A percentile compares a stretch with the other conserved stretches of the same genome.
These are phyloP conservation scores for Thalassiosira hispida DNA, from an alignment of 352 stramenopile genomes.

Conservation along the genomic window DNA sequence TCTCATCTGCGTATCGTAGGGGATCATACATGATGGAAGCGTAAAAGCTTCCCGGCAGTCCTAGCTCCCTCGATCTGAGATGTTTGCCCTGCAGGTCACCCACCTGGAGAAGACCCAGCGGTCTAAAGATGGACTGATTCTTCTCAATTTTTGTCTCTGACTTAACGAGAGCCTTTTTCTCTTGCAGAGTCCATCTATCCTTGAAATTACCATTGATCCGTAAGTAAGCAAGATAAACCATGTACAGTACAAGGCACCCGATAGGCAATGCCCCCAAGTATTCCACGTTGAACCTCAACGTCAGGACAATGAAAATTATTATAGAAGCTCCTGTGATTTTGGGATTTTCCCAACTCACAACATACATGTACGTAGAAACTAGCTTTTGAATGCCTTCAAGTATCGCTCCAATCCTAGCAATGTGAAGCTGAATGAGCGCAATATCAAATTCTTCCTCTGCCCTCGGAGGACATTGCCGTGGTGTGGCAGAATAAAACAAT, in stretches of 20 bases:
- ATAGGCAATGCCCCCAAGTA: constrained; percentile 73
- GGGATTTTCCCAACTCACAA: constrained; percentile 77
- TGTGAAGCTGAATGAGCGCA: constrained; percentile 74
- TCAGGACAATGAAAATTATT: constrained; percentile 63
- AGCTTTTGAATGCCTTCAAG: constrained; percentile 66
- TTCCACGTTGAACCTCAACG: constrained; percentile 71
- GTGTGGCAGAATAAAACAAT: constrained; percentile 63
- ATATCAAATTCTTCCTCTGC: constrained; percentile 73
- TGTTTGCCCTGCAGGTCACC: constrained; percentile 64
- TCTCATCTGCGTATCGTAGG: constrained; percentile 54
- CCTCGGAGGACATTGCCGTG: constrained; percentile 61
- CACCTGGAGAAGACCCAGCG: constrained; percentile 67
- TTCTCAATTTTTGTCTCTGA: constrained; percentile 64
- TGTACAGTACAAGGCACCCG: constrained; percentile 62
- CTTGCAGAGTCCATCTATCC: constrained; percentile 64
- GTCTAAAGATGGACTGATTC: constrained; percentile 71
- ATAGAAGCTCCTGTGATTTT: constrained; percentile 53
- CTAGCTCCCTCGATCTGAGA: constrained; percentile 71
- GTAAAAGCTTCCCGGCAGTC: constrained; percentile 76
- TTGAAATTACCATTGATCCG: constrained; percentile 56
- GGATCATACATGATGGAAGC: constrained; percentile 73
- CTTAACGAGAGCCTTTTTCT: constrained; percentile 62
- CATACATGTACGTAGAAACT: constrained; percentile 65
- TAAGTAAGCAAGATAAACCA: constrained; percentile 63
- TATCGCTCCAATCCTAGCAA: constrained; percentile 69